A percentile compares a stretch with the other conserved stretches of the same genome.
These are phyloP conservation scores for Punctularia strigosozonata DNA, from an alignment of 768 basidiomycete species.

Conservation along the genomic window DNA sequence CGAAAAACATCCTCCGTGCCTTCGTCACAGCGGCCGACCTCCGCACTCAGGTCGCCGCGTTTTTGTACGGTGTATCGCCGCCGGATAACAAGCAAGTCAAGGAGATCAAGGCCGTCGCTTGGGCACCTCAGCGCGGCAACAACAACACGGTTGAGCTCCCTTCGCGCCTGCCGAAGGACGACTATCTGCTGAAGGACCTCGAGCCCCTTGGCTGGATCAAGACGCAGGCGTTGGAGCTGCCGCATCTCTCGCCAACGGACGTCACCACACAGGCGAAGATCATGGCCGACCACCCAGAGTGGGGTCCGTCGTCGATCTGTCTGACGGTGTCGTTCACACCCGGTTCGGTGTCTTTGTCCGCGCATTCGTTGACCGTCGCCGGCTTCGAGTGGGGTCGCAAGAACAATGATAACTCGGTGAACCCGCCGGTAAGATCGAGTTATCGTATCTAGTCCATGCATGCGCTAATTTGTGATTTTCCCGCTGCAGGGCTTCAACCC, in stretches of 20 bases:
- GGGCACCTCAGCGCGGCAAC: slow-evolving; percentile 95
- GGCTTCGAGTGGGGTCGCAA: slow-evolving; percentile 99
- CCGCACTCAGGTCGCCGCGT: slow-evolving; percentile 92
- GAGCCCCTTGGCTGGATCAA: slow-evolving; percentile 96
- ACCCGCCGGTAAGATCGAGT: slow-evolving; percentile 44
- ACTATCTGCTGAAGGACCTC: slow-evolving; percentile 88
- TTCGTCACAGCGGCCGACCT: slow-evolving; percentile 92
- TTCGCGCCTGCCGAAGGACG: slow-evolving; percentile 81
- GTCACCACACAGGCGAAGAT: slow-evolving; percentile 91
- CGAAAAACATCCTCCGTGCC: slow-evolving; percentile 91
- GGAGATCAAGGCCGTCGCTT: slow-evolving; percentile 92
- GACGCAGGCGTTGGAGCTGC: slow-evolving; percentile 88
- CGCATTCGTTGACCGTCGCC: slow-evolving; percentile 80
- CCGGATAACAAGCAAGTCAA: slow-evolving; percentile 97
- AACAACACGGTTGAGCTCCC: slow-evolving; percentile 94
- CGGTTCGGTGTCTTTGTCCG: slow-evolving; percentile 90
- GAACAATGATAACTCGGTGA: slow-evolving; percentile 75
- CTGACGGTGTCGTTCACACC: slow-evolving; percentile 95
- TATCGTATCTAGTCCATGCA: slow-evolving; percentile 3
- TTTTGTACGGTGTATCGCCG: slow-evolving; percentile 86
- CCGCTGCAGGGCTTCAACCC: slow-evolving; percentile 76
- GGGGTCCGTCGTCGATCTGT: slow-evolving; percentile 89
- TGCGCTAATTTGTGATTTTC: slow-evolving; percentile 4
- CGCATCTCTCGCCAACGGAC: slow-evolving; percentile 87
- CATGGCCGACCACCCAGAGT: slow-evolving; percentile 94